A percentile compares a stretch with the other conserved stretches of the same genome.
Evolutionary conservation across 257 asterid genomes (phyloP).

Genomic region (Phtheirospermum japonicum): DNA sequence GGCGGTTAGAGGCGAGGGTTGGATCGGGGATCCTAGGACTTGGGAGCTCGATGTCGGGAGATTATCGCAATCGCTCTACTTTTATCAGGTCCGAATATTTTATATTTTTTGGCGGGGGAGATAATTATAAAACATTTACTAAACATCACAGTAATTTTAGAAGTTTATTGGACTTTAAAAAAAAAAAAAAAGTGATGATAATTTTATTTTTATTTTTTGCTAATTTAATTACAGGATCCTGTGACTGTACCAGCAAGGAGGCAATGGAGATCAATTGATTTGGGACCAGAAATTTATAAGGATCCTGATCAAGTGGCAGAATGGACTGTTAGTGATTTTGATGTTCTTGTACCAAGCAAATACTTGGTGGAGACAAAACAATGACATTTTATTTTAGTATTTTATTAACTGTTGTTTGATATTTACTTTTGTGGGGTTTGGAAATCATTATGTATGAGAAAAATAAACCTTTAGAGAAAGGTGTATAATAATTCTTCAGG

Average conservation of each 20-base stretch:
- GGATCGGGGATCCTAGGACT: slow-evolving; percentile 67
- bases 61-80: slow-evolving; percentile 52
- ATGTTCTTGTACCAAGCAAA: slow-evolving; percentile 20
- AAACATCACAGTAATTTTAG: too few species aligned
- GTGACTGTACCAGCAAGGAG: slow-evolving; percentile 60
- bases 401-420: background rate
- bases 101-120: background rate
- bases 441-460: background rate
- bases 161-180: too few species aligned
- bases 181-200: too few species aligned
- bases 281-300: slow-evolving; percentile 69
- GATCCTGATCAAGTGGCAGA: slow-evolving; percentile 70
- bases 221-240: slow-evolving; percentile 56
- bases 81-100: slow-evolving; percentile 42
- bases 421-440: background rate
- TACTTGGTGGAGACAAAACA: background rate
- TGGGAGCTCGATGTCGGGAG: slow-evolving; percentile 50
- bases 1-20: slow-evolving; percentile 61
- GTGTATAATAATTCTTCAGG: too few species aligned
- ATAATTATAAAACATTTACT: too few species aligned
- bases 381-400: background rate
- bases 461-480: too few species aligned
- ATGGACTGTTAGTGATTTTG: slow-evolving; percentile 82
- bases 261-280: slow-evolving; percentile 63
- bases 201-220: background rate